phyloP scores from a whole-genome alignment of 441 rosid genomes.

The Dalechampia spathulata region DNA sequence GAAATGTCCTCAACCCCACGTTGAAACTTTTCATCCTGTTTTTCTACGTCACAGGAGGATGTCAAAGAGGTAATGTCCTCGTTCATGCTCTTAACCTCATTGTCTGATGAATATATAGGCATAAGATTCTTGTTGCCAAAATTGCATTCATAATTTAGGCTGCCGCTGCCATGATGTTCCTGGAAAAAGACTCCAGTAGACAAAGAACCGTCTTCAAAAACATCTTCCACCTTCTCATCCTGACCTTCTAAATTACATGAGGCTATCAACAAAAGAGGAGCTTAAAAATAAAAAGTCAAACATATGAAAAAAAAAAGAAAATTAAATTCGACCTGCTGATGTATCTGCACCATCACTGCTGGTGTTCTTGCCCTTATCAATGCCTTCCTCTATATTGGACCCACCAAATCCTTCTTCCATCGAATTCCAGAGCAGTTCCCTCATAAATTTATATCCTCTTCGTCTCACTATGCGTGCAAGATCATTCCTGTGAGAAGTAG shows the following conservation, averaged over 20 bases:
- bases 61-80: not conserved
- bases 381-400: constrained; percentile 13
- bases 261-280: constrained; percentile 18
- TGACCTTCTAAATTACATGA: constrained; percentile 34
- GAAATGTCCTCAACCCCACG: not conserved
- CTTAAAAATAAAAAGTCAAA: constrained; percentile 5
- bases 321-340: constrained; percentile 39
- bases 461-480: constrained; percentile 81
- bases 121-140: constrained; percentile 5
- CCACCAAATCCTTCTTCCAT: constrained; percentile 21
- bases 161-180: constrained; percentile 7
- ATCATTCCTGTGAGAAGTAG: constrained; percentile 49
- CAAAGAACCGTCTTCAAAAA: constrained; percentile 2
- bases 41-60: not conserved
- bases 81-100: not conserved
- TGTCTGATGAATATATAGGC: not conserved
- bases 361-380: constrained; percentile 18
- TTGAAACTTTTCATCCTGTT: constrained; percentile 1
- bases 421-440: constrained; percentile 51
- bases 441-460: constrained; percentile 69
- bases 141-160: constrained; percentile 4
- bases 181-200: constrained; percentile 10
- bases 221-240: constrained; percentile 24
- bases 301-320: constrained; percentile 3
- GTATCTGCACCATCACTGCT: constrained; percentile 12